phyloP scores from a whole-genome alignment of 352 stramenopile species.

The Globisporangium viniferum region DNA sequence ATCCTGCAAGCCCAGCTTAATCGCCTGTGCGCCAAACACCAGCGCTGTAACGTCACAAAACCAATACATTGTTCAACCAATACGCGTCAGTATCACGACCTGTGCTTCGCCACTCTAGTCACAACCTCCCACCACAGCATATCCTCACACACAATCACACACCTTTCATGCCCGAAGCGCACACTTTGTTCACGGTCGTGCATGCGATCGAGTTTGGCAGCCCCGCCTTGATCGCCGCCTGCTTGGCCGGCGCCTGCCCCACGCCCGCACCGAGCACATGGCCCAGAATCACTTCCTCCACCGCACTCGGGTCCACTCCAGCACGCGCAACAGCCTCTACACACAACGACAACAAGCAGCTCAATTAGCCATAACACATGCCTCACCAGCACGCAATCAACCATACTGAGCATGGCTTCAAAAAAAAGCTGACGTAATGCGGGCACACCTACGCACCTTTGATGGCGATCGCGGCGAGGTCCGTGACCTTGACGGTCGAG shows the following conservation, averaged over 20 bases:
- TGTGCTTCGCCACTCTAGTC: background rate
- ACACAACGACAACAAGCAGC: background rate
- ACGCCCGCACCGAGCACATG: slow-evolving; percentile 93
- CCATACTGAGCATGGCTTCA: background rate
- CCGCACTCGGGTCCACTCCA: slow-evolving; percentile 40
- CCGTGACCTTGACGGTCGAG: slow-evolving; percentile 76
- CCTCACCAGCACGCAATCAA: background rate
- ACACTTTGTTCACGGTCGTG: slow-evolving; percentile 99
- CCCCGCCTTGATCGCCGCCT: slow-evolving; percentile 78
- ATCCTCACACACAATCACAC: background rate
- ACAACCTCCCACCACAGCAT: background rate
- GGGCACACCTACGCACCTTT: slow-evolving; percentile 26
- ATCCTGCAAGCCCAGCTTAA: slow-evolving; percentile 78
- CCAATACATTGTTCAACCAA: background rate
- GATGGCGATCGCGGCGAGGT: slow-evolving; percentile 89
- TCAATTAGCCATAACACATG: background rate
- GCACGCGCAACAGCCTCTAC: slow-evolving; percentile 47
- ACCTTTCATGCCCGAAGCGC: slow-evolving; percentile 92
- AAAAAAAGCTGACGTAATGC: background rate
- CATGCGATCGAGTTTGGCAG: slow-evolving; percentile 84
- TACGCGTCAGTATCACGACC: background rate
- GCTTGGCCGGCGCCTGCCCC: slow-evolving; percentile 93
- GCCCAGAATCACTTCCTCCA: slow-evolving; percentile 94
- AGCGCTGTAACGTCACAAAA: slow-evolving; percentile 31
- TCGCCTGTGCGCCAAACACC: slow-evolving; percentile 82